A percentile compares a stretch with the other conserved stretches of the same genome.
These are phyloP conservation scores for Trichoderma erinaceum DNA, from an alignment of 495 filamentous ascomycete genomes.

Conservation along the genomic window DNA sequence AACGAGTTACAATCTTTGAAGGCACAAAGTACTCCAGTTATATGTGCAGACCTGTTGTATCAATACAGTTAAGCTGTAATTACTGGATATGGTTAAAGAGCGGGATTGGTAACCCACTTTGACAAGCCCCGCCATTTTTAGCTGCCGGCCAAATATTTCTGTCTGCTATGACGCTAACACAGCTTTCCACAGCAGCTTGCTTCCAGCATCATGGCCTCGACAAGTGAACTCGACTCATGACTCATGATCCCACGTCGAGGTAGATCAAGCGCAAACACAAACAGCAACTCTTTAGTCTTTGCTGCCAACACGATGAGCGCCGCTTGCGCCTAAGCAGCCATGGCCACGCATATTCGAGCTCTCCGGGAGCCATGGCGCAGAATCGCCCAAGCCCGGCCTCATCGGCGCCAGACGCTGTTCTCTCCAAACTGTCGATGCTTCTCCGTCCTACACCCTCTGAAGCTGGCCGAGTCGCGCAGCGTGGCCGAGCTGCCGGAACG, in stretches of 20 bases:
- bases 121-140: too few species aligned
- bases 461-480: slow-evolving; percentile 41
- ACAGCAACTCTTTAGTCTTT: background rate
- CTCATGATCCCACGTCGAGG: background rate
- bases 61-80: too few species aligned
- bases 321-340: background rate
- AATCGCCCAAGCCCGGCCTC: slow-evolving; percentile 2
- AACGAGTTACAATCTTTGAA: too few species aligned
- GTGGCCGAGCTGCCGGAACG: slow-evolving; percentile 47
- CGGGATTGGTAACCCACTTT: too few species aligned
- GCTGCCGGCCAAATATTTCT: too few species aligned
- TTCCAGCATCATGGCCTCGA: too few species aligned
- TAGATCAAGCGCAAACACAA: background rate
- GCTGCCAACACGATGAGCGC: background rate
- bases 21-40: too few species aligned
- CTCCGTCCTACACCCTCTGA: slow-evolving; percentile 31
- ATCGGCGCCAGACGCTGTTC: background rate
- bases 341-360: slow-evolving; percentile 1
- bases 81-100: too few species aligned
- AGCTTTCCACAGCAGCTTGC: too few species aligned
- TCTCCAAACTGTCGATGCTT: slow-evolving; percentile 31
- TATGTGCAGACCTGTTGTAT: too few species aligned
- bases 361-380: slow-evolving; percentile 16
- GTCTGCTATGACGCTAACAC: too few species aligned
- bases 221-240: too few species aligned